A percentile compares a stretch with the other conserved stretches of the same genome.
Evolutionary conservation across 2,329 filamentous ascomycete genomes (phyloP).

Genomic region (Calonectria honghensis): DNA sequence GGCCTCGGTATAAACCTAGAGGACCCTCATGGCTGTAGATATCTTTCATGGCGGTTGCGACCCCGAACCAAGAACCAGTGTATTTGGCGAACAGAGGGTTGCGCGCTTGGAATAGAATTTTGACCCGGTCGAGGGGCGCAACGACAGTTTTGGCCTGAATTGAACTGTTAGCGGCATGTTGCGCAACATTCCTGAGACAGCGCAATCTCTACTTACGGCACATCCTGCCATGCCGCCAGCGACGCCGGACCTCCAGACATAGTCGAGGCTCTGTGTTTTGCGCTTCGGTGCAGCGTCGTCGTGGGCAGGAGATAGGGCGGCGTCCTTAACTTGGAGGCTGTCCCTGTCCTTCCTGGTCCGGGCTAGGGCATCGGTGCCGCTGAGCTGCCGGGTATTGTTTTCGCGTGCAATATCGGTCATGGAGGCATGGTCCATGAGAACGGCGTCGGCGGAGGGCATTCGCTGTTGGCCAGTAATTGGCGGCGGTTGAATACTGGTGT

Average conservation of each 20-base stretch:
- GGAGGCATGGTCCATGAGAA: constrained; percentile 74
- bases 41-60: constrained; percentile 86
- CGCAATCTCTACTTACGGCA: constrained; percentile 78
- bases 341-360: constrained; percentile 41
- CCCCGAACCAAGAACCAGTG: constrained; percentile 89
- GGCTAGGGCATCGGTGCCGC: constrained; percentile 45
- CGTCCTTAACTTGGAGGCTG: constrained; percentile 54
- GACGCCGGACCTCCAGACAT: constrained; percentile 87
- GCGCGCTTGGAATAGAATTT: constrained; percentile 97
- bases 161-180: constrained; percentile 38
- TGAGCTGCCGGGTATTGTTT: constrained; percentile 56
- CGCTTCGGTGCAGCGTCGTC: constrained; percentile 64
- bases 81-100: constrained; percentile 97
- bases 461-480: constrained; percentile 57
- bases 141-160: constrained; percentile 93
- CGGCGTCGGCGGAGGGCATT: constrained; percentile 74
- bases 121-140: constrained; percentile 96
- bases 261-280: constrained; percentile 83
- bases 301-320: constrained; percentile 69
- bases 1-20: constrained; percentile 89
- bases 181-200: neutral
- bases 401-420: constrained; percentile 71
- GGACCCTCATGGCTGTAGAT: constrained; percentile 86
- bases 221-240: constrained; percentile 95
- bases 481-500: constrained; percentile 46